Evolutionary conservation across 805 yeast species (phyloP).

Genomic region (Grigorovia jiainica): DNA sequence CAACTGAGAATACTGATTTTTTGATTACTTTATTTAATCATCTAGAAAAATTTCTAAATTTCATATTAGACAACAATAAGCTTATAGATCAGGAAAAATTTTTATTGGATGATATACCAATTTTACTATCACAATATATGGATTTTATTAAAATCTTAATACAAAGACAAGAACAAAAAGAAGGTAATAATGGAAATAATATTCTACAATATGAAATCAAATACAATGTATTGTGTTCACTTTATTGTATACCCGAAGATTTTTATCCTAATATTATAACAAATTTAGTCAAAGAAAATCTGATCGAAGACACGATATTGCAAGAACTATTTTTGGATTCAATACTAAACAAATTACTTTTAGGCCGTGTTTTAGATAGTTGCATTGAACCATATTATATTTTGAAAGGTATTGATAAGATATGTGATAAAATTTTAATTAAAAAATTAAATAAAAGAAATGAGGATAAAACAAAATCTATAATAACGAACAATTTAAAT

Average conservation of each 20-base stretch:
- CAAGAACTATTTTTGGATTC: slow-evolving; percentile 19
- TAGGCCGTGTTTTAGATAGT: slow-evolving; percentile 19
- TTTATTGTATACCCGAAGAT: slow-evolving; percentile 8
- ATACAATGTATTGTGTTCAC: slow-evolving; percentile 8
- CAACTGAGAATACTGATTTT: slow-evolving; percentile 19
- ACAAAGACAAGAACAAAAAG: too few species aligned
- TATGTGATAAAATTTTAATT: slow-evolving; percentile 4
- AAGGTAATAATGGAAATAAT: too few species aligned
- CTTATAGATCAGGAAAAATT: slow-evolving; percentile 9
- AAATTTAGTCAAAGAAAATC: slow-evolving; percentile 4
- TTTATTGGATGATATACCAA: slow-evolving; percentile 20
- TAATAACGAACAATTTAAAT: not conserved
- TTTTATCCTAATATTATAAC: slow-evolving; percentile 16
- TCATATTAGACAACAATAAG: slow-evolving; percentile 1
- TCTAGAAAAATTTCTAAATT: slow-evolving; percentile 7
- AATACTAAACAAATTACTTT: slow-evolving; percentile 14
- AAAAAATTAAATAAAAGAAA: not conserved
- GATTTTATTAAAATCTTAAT: slow-evolving; percentile 5
- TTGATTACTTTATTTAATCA: slow-evolving; percentile 11
- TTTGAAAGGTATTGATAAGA: slow-evolving; percentile 12
- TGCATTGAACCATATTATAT: slow-evolving; percentile 21
- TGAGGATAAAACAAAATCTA: not conserved
- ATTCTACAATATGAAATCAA: not conserved
- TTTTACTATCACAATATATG: slow-evolving; percentile 17
- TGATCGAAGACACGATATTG: slow-evolving; percentile 13